Evolutionary conservation across 2,329 filamentous ascomycete genomes (phyloP).

Genomic region (Periconia digitata): DNA sequence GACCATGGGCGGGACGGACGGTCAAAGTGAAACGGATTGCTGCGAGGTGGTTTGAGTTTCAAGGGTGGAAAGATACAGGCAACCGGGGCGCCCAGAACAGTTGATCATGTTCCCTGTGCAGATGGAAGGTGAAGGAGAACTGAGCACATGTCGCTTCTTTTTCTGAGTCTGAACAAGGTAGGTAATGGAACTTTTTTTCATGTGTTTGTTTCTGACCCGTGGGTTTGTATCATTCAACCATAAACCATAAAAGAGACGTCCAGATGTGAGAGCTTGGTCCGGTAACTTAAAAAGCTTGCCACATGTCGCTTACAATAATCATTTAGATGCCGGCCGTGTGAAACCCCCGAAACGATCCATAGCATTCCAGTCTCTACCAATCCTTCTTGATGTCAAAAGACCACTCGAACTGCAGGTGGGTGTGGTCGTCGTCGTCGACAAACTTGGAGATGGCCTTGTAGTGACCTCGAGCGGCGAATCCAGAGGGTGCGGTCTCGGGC

Average conservation of each 20-base stretch:
- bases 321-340: conserved; percentile 1
- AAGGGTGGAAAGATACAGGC: conserved; percentile 13
- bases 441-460: conserved; percentile 91
- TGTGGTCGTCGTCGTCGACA: conserved; percentile 90
- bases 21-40: conserved; percentile 47
- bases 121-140: conserved; percentile 4
- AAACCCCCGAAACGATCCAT: not conserved
- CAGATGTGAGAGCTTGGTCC: conserved; percentile 3
- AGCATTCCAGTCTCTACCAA: conserved; percentile 61
- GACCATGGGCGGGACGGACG: conserved; percentile 53
- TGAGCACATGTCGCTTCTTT: not conserved
- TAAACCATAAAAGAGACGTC: conserved; percentile 30
- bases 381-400: conserved; percentile 96
- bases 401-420: conserved; percentile 92
- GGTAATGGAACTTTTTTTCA: not conserved
- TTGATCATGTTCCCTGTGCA: not conserved
- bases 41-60: conserved; percentile 47
- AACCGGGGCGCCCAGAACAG: not conserved
- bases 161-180: not conserved
- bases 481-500: conserved; percentile 86
- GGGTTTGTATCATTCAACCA: conserved; percentile 7
- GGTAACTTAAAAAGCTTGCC: not conserved
- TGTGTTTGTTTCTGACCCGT: not conserved
- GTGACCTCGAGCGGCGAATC: conserved; percentile 85
- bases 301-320: conserved; percentile 9